Conservation (phyloP, 2,329 filamentous ascomycete species). For the Apiospora pterosperma region DNA sequence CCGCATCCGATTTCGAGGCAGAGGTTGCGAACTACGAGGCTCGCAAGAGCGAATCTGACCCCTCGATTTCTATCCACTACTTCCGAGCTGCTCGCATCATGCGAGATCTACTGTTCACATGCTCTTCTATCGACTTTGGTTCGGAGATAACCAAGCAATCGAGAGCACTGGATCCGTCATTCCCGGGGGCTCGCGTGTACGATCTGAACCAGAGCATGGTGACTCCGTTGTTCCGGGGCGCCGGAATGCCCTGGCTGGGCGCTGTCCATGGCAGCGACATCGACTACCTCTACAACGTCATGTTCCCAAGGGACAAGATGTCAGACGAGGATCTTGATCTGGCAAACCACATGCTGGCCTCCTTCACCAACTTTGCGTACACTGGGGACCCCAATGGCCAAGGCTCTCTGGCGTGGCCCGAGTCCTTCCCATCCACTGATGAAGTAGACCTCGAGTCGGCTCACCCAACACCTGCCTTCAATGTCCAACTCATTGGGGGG, state of each 20-base stretch:
- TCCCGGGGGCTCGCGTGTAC: slow-evolving; percentile 2
- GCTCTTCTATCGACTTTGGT: slow-evolving; percentile 19
- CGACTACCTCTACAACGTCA: slow-evolving; percentile 6
- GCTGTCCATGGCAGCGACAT: slow-evolving; percentile 4
- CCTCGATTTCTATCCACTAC: slow-evolving; percentile 15
- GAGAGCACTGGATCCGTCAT: not conserved
- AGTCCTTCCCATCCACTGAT: not conserved
- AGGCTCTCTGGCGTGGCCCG: not conserved
- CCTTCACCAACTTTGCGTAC: slow-evolving; percentile 2
- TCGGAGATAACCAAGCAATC: slow-evolving; percentile 12
- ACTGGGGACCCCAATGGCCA: not conserved
- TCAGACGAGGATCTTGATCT: not conserved
- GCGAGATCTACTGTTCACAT: slow-evolving; percentile 20
- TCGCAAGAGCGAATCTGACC: slow-evolving; percentile 15
- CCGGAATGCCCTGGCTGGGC: slow-evolving; percentile 5
- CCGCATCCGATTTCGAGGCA: slow-evolving; percentile 18
- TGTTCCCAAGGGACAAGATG: not conserved
- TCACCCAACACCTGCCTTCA: not conserved
- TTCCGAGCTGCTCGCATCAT: slow-evolving; percentile 19
- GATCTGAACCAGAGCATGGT: slow-evolving; percentile 9
- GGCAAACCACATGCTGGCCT: not conserved
- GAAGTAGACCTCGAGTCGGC: not conserved
- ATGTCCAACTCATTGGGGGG: not conserved
- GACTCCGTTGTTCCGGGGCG: not conserved
- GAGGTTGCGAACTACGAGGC: slow-evolving; percentile 9